Evolutionary conservation across 495 filamentous ascomycete species (phyloP).

Genomic region (Aspergillus leporis): DNA sequence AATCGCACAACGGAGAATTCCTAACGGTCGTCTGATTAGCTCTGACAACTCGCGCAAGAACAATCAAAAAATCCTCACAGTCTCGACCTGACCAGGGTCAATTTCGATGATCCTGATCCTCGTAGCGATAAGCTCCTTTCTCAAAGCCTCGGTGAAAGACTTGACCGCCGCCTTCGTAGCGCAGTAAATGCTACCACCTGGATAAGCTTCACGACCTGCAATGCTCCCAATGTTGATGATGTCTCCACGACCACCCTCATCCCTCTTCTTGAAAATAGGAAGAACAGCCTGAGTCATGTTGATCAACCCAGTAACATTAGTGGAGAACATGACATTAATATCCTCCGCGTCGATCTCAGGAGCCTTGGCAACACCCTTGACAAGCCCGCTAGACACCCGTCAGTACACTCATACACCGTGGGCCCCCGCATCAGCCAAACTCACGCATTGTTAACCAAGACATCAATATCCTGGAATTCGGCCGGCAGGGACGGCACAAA

Average conservation of each 20-base stretch:
- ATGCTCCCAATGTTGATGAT: conserved; percentile 98
- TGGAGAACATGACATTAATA: conserved; percentile 83
- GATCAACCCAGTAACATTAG: conserved; percentile 93
- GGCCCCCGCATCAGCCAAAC: conserved; percentile 27
- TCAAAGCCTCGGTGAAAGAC: conserved; percentile 83
- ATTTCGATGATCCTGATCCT: conserved; percentile 89
- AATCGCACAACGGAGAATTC: conserved; percentile 96
- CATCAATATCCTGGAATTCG: conserved; percentile 83
- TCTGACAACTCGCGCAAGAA: neutral
- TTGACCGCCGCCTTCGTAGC: conserved; percentile 92
- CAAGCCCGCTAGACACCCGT: conserved; percentile 64
- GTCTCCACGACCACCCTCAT: conserved; percentile 80
- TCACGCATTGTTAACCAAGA: conserved; percentile 97
- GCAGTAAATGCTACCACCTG: conserved; percentile 93
- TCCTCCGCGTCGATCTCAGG: conserved; percentile 82
- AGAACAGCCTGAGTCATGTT: conserved; percentile 96
- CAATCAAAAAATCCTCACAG: conserved; percentile 49
- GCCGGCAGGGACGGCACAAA: conserved; percentile 76
- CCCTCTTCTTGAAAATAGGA: conserved; percentile 76
- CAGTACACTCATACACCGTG: conserved; percentile 9
- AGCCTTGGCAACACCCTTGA: conserved; percentile 84
- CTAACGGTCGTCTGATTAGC: conserved; percentile 34
- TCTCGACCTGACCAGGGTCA: conserved; percentile 97
- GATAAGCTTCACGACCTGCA: conserved; percentile 87
- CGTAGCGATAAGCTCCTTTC: conserved; percentile 85